These are phyloP conservation scores for Neofusicoccum laricinum DNA, from an alignment of 2,329 filamentous ascomycete genomes.

Conservation along the genomic window DNA sequence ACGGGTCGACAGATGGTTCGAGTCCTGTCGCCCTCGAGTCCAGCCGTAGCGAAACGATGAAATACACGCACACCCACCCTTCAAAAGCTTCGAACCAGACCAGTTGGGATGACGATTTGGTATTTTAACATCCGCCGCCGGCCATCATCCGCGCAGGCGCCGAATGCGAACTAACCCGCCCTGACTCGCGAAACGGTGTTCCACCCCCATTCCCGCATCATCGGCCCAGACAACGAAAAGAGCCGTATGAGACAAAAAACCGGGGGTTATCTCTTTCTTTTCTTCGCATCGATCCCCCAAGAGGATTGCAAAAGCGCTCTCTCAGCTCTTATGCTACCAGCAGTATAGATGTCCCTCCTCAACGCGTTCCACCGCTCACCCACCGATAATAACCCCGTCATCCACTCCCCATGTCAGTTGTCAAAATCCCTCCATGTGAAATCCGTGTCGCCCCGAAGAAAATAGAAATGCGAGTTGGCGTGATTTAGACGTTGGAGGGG, in stretches of 20 bases:
- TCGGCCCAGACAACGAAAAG: neutral
- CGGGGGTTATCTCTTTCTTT: constrained; percentile 1
- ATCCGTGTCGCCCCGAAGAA: too few species aligned
- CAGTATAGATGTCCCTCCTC: neutral
- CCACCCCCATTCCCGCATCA: neutral
- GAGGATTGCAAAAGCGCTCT: neutral
- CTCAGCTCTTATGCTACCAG: neutral
- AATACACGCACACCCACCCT: neutral
- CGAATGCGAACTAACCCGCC: constrained; percentile 3
- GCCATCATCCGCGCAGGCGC: neutral
- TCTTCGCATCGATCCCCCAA: neutral
- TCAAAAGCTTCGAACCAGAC: too few species aligned
- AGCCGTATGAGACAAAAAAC: neutral
- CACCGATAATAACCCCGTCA: neutral
- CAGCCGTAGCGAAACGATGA: too few species aligned
- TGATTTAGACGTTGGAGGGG: constrained; percentile 87
- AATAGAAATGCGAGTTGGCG: too few species aligned
- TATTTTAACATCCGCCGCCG: neutral
- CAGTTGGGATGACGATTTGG: neutral
- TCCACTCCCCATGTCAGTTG: neutral
- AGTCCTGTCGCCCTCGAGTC: too few species aligned
- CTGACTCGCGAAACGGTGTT: neutral
- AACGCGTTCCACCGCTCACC: neutral
- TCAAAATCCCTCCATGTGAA: too few species aligned
- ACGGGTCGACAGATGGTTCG: too few species aligned